Conservation (phyloP, 169 alveolate genomes). For the Plasmodium vivax region DNA sequence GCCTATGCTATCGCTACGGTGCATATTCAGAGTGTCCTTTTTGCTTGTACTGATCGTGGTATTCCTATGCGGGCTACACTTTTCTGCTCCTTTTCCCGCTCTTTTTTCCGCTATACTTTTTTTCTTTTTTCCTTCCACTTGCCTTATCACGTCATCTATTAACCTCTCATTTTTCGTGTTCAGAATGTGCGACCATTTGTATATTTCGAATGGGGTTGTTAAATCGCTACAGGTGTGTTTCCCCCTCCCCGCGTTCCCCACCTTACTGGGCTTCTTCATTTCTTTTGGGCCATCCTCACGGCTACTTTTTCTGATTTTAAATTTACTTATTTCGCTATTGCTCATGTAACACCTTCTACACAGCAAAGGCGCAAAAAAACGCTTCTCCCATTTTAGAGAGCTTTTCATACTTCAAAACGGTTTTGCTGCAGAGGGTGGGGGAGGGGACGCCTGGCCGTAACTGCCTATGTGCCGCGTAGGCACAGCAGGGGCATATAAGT, state of each 20-base stretch:
- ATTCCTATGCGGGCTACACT: neutral
- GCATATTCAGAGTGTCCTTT: neutral
- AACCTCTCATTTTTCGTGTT: constrained; percentile 50
- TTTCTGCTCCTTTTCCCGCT: neutral
- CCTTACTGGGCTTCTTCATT: constrained; percentile 11
- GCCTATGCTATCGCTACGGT: neutral
- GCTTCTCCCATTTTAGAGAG: neutral
- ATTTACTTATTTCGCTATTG: constrained; percentile 32
- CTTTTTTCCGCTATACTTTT: neutral
- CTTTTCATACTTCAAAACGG: neutral
- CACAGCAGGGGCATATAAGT: neutral
- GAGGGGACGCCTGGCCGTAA: neutral
- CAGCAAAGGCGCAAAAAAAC: neutral
- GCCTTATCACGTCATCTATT: constrained; percentile 54
- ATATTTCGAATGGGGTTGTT: constrained; percentile 63
- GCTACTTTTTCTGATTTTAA: constrained; percentile 14
- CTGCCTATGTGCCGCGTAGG: neutral
- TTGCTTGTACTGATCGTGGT: neutral
- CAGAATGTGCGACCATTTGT: constrained; percentile 54
- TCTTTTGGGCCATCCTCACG: neutral
- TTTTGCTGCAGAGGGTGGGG: neutral
- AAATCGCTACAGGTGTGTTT: neutral
- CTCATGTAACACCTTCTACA: constrained; percentile 56
- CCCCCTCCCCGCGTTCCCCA: neutral
- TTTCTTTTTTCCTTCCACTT: constrained; percentile 14